These are phyloP conservation scores for Candolleomyces aberdarensis DNA, from an alignment of 768 basidiomycete species.

Conservation along the genomic window DNA sequence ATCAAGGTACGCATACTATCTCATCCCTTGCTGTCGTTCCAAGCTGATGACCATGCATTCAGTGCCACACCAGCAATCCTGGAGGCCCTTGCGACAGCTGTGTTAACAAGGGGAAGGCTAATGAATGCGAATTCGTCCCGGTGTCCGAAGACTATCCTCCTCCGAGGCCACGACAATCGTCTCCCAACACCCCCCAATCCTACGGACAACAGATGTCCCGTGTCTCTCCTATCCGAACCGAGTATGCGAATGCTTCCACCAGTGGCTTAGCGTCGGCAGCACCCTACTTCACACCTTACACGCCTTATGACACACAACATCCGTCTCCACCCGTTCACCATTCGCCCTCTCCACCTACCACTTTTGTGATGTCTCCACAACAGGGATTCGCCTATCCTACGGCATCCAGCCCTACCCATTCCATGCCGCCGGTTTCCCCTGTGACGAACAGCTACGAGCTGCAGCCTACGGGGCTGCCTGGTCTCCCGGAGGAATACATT, in stretches of 20 bases:
- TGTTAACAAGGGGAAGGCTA: slow-evolving; percentile 23
- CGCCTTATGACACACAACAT: background rate
- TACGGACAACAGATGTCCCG: background rate
- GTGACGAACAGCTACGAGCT: background rate
- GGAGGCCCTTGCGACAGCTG: slow-evolving; percentile 38
- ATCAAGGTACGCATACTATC: slow-evolving; percentile 41
- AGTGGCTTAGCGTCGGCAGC: background rate
- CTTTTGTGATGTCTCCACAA: no score
- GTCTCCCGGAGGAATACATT: no score
- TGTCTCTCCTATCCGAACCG: background rate
- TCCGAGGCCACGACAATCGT: background rate
- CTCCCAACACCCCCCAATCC: background rate
- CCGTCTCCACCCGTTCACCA: background rate
- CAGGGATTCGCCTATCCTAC: background rate
- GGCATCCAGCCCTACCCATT: background rate
- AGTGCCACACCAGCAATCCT: slow-evolving; percentile 29
- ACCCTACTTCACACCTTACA: background rate
- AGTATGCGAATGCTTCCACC: background rate
- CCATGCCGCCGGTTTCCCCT: background rate
- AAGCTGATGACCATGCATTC: background rate
- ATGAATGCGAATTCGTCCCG: slow-evolving; percentile 40
- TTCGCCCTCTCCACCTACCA: background rate
- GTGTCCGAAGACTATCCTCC: slow-evolving; percentile 28
- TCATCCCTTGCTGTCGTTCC: background rate
- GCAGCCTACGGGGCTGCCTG: no score